Conservation (phyloP, 1,284 basidiomycete species). For the Ustilago esculenta region DNA sequence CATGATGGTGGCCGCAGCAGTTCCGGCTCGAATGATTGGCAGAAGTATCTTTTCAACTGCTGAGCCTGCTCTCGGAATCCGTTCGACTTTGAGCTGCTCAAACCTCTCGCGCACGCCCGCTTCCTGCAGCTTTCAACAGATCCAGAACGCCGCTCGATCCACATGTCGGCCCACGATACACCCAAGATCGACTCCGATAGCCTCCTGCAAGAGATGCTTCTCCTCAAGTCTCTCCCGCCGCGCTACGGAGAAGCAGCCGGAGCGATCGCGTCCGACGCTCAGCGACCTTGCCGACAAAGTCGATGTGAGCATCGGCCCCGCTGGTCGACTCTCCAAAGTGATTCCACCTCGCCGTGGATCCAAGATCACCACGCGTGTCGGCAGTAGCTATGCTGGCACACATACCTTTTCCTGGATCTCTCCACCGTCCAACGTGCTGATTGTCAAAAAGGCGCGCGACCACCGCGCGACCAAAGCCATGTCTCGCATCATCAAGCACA, state of each 20-base stretch:
- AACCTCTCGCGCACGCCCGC: not conserved
- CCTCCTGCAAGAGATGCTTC: not conserved
- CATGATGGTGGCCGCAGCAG: not conserved
- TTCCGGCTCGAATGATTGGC: not conserved
- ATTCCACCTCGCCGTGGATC: slow-evolving; percentile 36
- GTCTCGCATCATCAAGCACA: slow-evolving; percentile 66
- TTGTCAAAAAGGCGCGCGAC: slow-evolving; percentile 71
- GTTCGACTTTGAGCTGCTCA: not conserved
- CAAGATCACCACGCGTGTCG: slow-evolving; percentile 59
- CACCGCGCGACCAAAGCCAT: slow-evolving; percentile 68
- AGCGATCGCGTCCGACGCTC: slow-evolving; percentile 20
- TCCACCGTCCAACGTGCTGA: slow-evolving; percentile 68
- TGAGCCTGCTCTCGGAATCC: not conserved
- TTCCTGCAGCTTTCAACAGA: not conserved
- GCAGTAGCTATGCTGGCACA: slow-evolving; percentile 61
- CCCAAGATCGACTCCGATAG: not conserved
- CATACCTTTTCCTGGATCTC: slow-evolving; percentile 65
- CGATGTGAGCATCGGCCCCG: slow-evolving; percentile 47
- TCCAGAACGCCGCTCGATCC: not conserved
- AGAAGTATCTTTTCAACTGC: not conserved
- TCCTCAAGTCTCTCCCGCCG: not conserved
- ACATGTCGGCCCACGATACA: too few relatives aligned
- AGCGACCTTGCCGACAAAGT: slow-evolving; percentile 55
- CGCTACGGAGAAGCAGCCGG: slow-evolving; percentile 20
- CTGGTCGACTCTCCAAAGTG: slow-evolving; percentile 57